Conservation (phyloP, 176 grass and related monocot genomes). For the Puccinellia tenuiflora region DNA sequence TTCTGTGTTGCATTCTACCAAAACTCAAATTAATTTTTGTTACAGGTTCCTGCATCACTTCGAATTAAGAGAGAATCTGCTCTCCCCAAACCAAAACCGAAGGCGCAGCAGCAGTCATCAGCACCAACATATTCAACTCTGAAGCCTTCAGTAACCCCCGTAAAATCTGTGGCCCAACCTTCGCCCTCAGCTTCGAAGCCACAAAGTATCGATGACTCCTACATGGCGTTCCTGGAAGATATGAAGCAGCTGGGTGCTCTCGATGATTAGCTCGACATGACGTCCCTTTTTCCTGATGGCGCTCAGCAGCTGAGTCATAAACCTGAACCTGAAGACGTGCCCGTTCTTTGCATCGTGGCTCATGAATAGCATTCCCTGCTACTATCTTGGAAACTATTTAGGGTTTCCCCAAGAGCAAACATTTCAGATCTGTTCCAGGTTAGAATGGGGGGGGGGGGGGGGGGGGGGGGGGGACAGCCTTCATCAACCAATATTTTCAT, state of each 20-base stretch:
- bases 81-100: conserved; percentile 70
- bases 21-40: conserved; percentile 8
- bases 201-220: conserved; percentile 91
- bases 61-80: conserved; percentile 87
- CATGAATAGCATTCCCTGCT: neutral
- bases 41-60: conserved; percentile 91
- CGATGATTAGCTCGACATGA: conserved; percentile 41
- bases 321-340: neutral
- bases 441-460: neutral
- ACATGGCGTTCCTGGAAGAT: conserved; percentile 97
- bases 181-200: conserved; percentile 43
- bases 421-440: neutral
- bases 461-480: neutral
- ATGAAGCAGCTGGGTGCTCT: conserved; percentile 90
- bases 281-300: neutral
- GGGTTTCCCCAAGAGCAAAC: neutral
- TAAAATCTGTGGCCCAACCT: conserved; percentile 43
- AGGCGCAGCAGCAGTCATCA: conserved; percentile 52
- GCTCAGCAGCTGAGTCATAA: conserved; percentile 2
- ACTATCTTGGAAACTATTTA: conserved; percentile 12
- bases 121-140: conserved; percentile 20
- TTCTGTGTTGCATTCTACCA: neutral
- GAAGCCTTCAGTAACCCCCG: conserved; percentile 28
- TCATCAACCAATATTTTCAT: neutral
- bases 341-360: neutral